Evolutionary conservation across 306 rosid genomes (phyloP).

Genomic region (Neltuma alba): DNA sequence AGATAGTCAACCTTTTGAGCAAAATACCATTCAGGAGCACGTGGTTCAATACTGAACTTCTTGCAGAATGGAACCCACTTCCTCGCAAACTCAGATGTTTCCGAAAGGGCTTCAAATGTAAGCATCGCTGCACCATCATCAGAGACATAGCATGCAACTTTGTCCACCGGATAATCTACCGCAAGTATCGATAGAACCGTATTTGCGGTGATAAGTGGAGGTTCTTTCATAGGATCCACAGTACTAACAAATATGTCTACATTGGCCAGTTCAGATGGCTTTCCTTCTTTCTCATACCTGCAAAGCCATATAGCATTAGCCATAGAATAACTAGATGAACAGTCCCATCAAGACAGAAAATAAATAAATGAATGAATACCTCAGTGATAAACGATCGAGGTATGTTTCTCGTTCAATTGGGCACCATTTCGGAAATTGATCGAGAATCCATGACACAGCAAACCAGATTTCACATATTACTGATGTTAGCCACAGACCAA

Average conservation of each 20-base stretch:
- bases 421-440: constrained; percentile 93
- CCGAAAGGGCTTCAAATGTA: constrained; percentile 92
- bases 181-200: constrained; percentile 91
- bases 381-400: constrained; percentile 83
- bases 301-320: constrained; percentile 10
- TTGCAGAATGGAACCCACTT: constrained; percentile 98
- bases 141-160: constrained; percentile 91
- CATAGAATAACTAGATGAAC: constrained; percentile 2
- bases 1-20: constrained; percentile 81
- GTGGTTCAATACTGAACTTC: constrained; percentile 78
- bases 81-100: constrained; percentile 91
- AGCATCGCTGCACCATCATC: constrained; percentile 99
- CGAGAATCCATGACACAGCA: constrained; percentile 89
- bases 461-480: constrained; percentile 97
- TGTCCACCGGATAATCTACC: constrained; percentile 87
- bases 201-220: constrained; percentile 95
- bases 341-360: background rate
- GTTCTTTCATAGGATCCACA: constrained; percentile 91
- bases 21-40: constrained; percentile 97
- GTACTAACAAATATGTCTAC: constrained; percentile 90
- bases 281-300: constrained; percentile 95
- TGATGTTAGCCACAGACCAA: constrained; percentile 84
- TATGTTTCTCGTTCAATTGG: constrained; percentile 87
- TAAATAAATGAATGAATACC: constrained; percentile 43
- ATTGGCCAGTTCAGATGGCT: constrained; percentile 73